These are phyloP conservation scores for Leucocoprinus leucothites DNA, from an alignment of 768 basidiomycete genomes.

Conservation along the genomic window DNA sequence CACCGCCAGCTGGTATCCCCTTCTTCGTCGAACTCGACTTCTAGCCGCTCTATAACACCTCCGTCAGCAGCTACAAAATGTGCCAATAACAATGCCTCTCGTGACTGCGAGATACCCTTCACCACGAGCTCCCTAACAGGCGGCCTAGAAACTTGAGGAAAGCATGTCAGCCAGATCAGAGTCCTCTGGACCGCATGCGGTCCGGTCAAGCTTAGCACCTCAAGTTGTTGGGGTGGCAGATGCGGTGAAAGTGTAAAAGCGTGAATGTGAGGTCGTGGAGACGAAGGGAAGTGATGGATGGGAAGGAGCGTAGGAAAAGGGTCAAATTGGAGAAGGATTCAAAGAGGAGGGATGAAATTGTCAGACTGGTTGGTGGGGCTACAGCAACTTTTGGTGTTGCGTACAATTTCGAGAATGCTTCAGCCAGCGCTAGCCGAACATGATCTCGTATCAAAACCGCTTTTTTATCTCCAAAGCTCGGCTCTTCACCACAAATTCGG, in stretches of 20 bases:
- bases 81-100: neutral
- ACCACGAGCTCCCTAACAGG: neutral
- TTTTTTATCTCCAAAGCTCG: neutral
- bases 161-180: neutral
- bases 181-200: neutral
- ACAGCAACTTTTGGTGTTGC: neutral
- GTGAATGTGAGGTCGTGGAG: constrained; percentile 1
- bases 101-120: neutral
- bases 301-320: constrained; percentile 1
- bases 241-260: neutral
- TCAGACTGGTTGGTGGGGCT: neutral
- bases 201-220: neutral
- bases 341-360: neutral
- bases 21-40: neutral
- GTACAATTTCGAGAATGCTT: neutral
- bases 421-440: neutral
- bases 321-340: constrained; percentile 1
- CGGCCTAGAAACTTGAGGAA: neutral
- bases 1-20: neutral
- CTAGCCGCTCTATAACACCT: neutral
- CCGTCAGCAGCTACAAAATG: neutral
- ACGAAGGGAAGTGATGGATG: neutral
- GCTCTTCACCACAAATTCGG: neutral
- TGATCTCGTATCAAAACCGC: neutral
- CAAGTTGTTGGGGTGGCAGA: neutral